These are phyloP conservation scores for Ceratobasidium sp. DNA, from an alignment of 1,284 basidiomycete genomes.

Conservation along the genomic window DNA sequence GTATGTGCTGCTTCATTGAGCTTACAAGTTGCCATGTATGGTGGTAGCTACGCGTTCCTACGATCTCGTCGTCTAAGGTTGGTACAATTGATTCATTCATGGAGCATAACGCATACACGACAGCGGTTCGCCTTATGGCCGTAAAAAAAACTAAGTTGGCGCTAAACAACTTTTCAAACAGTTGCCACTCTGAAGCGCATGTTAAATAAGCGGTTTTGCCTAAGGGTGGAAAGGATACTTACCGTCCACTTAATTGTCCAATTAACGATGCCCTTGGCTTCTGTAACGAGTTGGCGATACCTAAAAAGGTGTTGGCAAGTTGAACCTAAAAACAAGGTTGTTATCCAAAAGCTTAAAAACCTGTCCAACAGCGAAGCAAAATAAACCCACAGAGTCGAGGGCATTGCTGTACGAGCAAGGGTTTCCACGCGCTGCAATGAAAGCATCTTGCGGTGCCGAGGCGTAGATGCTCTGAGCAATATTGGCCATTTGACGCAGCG, in stretches of 20 bases:
- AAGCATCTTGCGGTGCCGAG: conserved; percentile 63
- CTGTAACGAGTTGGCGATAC: conserved; percentile 70
- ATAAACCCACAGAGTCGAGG: conserved; percentile 66
- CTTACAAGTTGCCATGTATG: too few species aligned
- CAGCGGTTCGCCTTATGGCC: too few species aligned
- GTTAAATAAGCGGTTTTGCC: too few species aligned
- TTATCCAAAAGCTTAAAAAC: neutral
- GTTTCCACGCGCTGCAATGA: conserved; percentile 58
- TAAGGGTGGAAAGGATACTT: neutral
- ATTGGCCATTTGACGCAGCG: conserved; percentile 67
- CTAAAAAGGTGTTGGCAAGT: conserved; percentile 71
- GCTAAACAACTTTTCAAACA: too few species aligned
- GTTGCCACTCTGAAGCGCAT: too few species aligned
- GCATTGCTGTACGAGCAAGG: conserved; percentile 67
- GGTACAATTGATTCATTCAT: too few species aligned
- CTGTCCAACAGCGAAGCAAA: neutral
- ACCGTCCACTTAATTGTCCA: conserved; percentile 17
- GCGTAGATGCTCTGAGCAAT: conserved; percentile 67
- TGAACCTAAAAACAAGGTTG: conserved; percentile 60
- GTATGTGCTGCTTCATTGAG: too few species aligned
- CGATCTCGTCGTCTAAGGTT: too few species aligned
- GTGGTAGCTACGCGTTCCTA: too few species aligned
- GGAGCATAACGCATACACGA: too few species aligned
- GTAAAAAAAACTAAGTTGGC: conserved; percentile 45
- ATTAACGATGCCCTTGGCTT: conserved; percentile 67